A percentile compares a stretch with the other conserved stretches of the same genome.
phyloP scores from a whole-genome alignment of 805 yeast species.

The Sugiyamaella valdiviana region DNA sequence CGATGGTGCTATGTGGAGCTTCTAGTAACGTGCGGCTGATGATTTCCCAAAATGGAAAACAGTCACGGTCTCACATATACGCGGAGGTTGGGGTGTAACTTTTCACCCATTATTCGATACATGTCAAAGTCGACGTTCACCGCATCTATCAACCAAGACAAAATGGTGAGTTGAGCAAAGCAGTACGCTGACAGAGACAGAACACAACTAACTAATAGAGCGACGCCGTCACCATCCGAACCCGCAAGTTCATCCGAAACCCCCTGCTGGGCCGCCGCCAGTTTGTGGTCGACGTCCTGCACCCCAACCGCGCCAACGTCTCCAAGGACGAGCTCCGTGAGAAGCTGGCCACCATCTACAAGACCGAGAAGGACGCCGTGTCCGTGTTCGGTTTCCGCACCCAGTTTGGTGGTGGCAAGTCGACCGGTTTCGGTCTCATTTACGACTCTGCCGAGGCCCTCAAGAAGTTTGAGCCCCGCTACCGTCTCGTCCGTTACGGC shows the following conservation, averaged over 20 bases:
- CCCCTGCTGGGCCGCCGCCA: conserved; percentile 99
- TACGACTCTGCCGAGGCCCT: conserved; percentile 98
- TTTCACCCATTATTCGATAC: not conserved
- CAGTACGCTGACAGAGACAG: not conserved
- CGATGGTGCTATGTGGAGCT: too few relatives aligned
- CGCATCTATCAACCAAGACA: conserved; percentile 1
- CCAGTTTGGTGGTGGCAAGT: conserved; percentile 99
- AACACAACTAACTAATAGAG: conserved; percentile 43
- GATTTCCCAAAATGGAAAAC: not conserved
- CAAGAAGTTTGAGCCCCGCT: conserved; percentile 97
- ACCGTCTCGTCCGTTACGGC: conserved; percentile 99
- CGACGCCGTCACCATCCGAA: conserved; percentile 99
- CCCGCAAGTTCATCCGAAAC: conserved; percentile 98
- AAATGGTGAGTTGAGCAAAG: conserved; percentile 5
- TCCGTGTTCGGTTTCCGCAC: conserved; percentile 99
- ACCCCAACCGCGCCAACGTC: conserved; percentile 99
- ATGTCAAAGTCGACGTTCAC: not conserved
- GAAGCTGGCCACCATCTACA: conserved; percentile 80
- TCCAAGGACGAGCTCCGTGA: conserved; percentile 99
- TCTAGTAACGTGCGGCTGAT: too few relatives aligned
- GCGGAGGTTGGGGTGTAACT: not conserved
- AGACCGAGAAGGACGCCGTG: conserved; percentile 86
- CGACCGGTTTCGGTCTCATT: conserved; percentile 98
- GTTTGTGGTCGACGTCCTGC: conserved; percentile 98
- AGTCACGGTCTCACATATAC: conserved; percentile 1